These are phyloP conservation scores for Lyophyllum atratum DNA, from an alignment of 768 basidiomycete genomes.

Conservation along the genomic window DNA sequence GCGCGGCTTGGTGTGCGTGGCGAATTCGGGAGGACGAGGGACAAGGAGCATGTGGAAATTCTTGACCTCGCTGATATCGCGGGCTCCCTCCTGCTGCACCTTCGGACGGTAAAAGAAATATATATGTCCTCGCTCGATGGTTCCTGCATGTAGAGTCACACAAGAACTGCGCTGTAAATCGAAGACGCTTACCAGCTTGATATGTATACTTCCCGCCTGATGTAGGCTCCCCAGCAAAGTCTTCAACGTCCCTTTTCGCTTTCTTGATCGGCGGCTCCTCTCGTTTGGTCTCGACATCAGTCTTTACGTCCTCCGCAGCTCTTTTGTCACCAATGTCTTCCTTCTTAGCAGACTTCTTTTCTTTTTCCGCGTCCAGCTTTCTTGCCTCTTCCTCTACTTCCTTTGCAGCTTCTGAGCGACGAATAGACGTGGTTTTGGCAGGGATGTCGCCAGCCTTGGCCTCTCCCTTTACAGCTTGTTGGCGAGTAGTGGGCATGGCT, in stretches of 20 bases:
- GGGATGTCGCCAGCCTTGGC: too few relatives aligned
- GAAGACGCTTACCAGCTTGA: constrained; percentile 7
- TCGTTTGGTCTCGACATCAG: constrained; percentile 3
- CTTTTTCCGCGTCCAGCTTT: constrained; percentile 1
- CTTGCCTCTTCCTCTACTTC: neutral
- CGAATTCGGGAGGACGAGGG: constrained; percentile 52
- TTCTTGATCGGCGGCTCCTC: constrained; percentile 29
- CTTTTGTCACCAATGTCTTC: constrained; percentile 16
- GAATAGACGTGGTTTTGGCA: too few relatives aligned
- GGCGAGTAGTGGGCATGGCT: constrained; percentile 38
- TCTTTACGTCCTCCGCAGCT: constrained; percentile 8
- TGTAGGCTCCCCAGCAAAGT: constrained; percentile 6
- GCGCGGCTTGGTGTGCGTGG: constrained; percentile 9
- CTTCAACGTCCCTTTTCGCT: constrained; percentile 21
- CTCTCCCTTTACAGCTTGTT: too few relatives aligned
- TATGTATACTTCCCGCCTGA: constrained; percentile 2
- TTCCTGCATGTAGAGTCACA: constrained; percentile 34
- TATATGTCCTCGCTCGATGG: constrained; percentile 59
- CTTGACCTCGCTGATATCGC: constrained; percentile 58
- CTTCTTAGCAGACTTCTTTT: neutral
- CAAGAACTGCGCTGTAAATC: neutral
- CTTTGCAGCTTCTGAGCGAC: too few relatives aligned
- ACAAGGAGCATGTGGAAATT: constrained; percentile 63
- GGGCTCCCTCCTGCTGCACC: constrained; percentile 51
- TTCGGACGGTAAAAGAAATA: constrained; percentile 69